Base-by-base conservation (phyloP, 1,284 basidiomycete species). In the Pulveroboletus sp. region DNA sequence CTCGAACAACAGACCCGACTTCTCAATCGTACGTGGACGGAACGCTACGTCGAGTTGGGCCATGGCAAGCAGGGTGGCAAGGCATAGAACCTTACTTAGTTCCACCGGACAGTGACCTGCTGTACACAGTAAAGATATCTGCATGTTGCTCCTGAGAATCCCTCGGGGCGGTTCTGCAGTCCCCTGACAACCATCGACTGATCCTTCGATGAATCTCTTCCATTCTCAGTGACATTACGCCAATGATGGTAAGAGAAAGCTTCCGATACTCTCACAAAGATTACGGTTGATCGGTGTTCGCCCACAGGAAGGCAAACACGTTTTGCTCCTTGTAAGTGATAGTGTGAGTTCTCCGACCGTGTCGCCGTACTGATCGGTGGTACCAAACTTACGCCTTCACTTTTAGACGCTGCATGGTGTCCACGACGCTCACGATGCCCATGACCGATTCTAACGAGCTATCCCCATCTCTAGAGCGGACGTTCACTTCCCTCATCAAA, bases 41-140 rank as follows among this genome's bases (percentile, higher is more conserved):
- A 72, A 28, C 66, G 66, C 50, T 72, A 57, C 28, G 56, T 72
- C 18, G 70, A 72, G 56, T 56, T 68, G 42, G 26, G 43, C 28
- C 63, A 55, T 22, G 40, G n/a, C n/a, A n/a, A n/a, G n/a, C n/a
- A 31, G 29, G 29, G 29, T 31, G 29, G 17, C 26, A 57, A 61
- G 44, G 31, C 17, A 54, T 65, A 66, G 51, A n/a, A n/a, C n/a
- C n/a, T 10, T 25, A 2, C 6, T 42, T 22, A 36, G 29, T 36
- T 36, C 18, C 18, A 42, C n/a, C 22, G 38, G 33, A 17, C 2
- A 36, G 18, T 55, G 33, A 52, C 40, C 26, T 48, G 47, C n/a
- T 4, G 29, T 65, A 63, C 26, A 44, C 15, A 29, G 26, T 54
- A 49, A 29, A 53, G 35, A n/a, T 49, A 18, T 20, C 2, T 28